Conservation (phyloP, 139 green algal species). For the Chlorella vulgaris region DNA sequence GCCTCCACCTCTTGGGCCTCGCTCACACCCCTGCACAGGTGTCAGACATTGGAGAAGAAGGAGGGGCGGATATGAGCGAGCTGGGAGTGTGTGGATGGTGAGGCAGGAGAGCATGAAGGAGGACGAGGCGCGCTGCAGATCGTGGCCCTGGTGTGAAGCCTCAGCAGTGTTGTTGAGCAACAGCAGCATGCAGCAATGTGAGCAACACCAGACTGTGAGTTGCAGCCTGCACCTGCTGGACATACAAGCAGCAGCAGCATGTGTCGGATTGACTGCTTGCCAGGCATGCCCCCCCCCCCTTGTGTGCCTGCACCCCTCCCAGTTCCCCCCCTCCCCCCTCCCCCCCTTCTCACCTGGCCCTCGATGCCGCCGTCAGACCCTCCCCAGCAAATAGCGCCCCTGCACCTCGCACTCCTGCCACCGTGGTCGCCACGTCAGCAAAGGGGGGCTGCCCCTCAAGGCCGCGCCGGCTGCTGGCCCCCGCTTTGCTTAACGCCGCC, state of each 20-base stretch:
- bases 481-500: not conserved
- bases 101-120: not conserved
- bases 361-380: not conserved
- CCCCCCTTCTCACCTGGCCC: not conserved
- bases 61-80: not conserved
- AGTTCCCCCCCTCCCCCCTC: not conserved
- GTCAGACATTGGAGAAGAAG: not conserved
- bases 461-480: not conserved
- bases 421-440: not conserved
- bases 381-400: conserved; percentile 12
- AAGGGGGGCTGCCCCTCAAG: not conserved
- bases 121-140: not conserved
- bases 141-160: too few species aligned
- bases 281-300: too few species aligned
- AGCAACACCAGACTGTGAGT: not conserved
- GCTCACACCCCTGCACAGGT: not conserved
- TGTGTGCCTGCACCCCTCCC: too few species aligned
- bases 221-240: too few species aligned
- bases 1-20: conserved; percentile 28
- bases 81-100: not conserved
- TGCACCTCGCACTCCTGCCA: conserved; percentile 10
- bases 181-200: too few species aligned
- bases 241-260: too few species aligned
- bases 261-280: too few species aligned
- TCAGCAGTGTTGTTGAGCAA: too few species aligned